Base-by-base conservation (phyloP, 164 flowering plant species). In the Brasenia schreberi region DNA sequence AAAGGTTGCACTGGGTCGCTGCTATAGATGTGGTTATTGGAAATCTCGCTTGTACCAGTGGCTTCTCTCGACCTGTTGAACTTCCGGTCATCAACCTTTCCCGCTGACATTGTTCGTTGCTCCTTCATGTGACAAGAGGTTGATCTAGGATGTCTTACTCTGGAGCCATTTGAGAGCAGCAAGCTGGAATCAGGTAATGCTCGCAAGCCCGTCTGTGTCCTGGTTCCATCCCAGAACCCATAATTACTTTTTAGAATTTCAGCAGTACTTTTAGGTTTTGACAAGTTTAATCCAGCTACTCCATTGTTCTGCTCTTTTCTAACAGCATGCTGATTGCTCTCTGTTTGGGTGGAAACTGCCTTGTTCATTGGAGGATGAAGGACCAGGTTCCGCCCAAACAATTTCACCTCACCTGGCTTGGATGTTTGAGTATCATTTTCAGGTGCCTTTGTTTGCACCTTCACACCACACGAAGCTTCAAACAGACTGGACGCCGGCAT, bases 201-300 rank as follows among this genome's bases (percentile, higher is more conserved):
- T n/a, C 89, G 43, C 44, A 75, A 74, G 10, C 86, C 86, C 23
- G 83, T 84, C 64, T 79, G 90, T 60, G 82, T 77, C 64, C 79
- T 81, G 74, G 63, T 84, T 59, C 94, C 93, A 74, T 88, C 97
- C 96, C 96, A 90, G 61, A 75, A 81, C 9, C 86, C 87, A 68
- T 77, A 81, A 75, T 80, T 82, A 70, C 71, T 76, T 45, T 74
- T n/a, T 0, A 87, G 89, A 68, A 74, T 72, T 65, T 83, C 84
- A 64, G 85, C 89, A 5, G 10, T 9, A 49, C 56, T 14, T 49
- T 49, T 49, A 33, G 39, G 39, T 33, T 33, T 33, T 33, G 39
- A 33, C 39, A 33, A 33, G 39, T 33, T 33, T 33, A 33, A 33
- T 33, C 39, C 39, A 33, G 4, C 39, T 4, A 33, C 39, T 33